Base-by-base conservation (phyloP, 148 eudicot species). In the Chenopodium album region DNA sequence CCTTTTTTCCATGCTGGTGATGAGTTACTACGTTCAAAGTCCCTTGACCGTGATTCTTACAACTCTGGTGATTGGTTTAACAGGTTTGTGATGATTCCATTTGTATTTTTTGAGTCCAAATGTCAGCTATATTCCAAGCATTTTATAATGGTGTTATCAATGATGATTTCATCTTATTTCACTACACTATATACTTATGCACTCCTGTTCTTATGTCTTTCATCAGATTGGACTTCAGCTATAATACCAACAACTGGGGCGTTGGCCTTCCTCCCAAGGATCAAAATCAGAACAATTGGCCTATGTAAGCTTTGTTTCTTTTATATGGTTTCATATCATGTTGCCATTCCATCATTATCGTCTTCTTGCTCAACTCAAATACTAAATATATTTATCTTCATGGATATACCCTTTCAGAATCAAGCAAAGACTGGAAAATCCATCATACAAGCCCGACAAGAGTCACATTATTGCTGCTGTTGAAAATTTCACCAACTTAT, bases 51-150 rank as follows among this genome's bases (percentile, higher is more conserved):
- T 56, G 99, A 97, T 86, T 94, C 99, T 23, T 94, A 96, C 73
- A 94, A 96, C 76, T 96, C 99, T 67, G 95, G 99, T 74, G 99
- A 96, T 89, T 96, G 98, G 99, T 96, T 92, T 87, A 96, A 94
- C 92, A 96, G 97, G 99, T 95, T 48, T 19, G 79, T 73, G 70
- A 16, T n/a, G 54, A 68, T 72, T 23, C 47, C 9, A 28, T 26
- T 3, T 41, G 0, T 26, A 1, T 46, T 10, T 32, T 14, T 69
- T 32, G 11, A 69, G 66, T 69, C 17, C 2, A 69, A 69, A 31
- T 17, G 23, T 69, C 73, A 0, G 75, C 44, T 37, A 37, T 37
- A 37, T 50, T 60, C 31, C 47, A 19, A 71, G 73, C 73, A 11
- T 71, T 71, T 44, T 7, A 41, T 64, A 50, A 76, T 78, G 60